Evolutionary conservation across 1,139 yeast genomes (phyloP).

Genomic region (Yamadazyma pseudoaaseri): DNA sequence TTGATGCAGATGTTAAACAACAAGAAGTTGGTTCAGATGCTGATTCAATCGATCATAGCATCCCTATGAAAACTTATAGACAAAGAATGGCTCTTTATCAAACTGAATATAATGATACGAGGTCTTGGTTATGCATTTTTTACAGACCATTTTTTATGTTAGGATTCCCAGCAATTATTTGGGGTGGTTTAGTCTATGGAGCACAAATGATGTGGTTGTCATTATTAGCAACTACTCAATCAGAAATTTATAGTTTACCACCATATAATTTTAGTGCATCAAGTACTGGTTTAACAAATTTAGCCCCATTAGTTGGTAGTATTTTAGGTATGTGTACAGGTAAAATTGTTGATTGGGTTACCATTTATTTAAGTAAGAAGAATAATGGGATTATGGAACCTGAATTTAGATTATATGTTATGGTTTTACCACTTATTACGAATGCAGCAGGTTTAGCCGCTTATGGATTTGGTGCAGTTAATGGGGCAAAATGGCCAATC

Average conservation of each 20-base stretch:
- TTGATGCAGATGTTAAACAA: constrained; percentile 6
- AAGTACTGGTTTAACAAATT: constrained; percentile 42
- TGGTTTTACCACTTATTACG: constrained; percentile 36
- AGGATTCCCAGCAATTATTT: constrained; percentile 57
- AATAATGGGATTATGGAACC: constrained; percentile 43
- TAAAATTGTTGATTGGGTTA: constrained; percentile 39
- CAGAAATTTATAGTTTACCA: constrained; percentile 32
- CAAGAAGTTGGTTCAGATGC: constrained; percentile 8
- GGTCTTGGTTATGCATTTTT: constrained; percentile 41
- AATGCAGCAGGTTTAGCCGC: constrained; percentile 43
- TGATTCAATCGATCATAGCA: constrained; percentile 18
- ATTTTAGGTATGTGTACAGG: constrained; percentile 46
- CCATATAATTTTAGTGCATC: constrained; percentile 40
- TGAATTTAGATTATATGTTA: constrained; percentile 39
- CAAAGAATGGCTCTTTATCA: constrained; percentile 36
- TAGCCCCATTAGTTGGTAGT: constrained; percentile 41
- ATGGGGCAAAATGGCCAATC: constrained; percentile 47
- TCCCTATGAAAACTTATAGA: constrained; percentile 32
- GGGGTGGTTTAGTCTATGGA: constrained; percentile 65
- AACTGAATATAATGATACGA: constrained; percentile 35
- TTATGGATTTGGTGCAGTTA: constrained; percentile 34
- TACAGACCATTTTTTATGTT: constrained; percentile 42
- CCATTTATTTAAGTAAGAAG: constrained; percentile 29
- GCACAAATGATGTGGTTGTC: constrained; percentile 59
- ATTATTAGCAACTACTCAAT: constrained; percentile 44